A percentile compares a stretch with the other conserved stretches of the same genome.
Evolutionary conservation across 148 eudicot genomes (phyloP).

Genomic region (Dysphania ambrosioides): DNA sequence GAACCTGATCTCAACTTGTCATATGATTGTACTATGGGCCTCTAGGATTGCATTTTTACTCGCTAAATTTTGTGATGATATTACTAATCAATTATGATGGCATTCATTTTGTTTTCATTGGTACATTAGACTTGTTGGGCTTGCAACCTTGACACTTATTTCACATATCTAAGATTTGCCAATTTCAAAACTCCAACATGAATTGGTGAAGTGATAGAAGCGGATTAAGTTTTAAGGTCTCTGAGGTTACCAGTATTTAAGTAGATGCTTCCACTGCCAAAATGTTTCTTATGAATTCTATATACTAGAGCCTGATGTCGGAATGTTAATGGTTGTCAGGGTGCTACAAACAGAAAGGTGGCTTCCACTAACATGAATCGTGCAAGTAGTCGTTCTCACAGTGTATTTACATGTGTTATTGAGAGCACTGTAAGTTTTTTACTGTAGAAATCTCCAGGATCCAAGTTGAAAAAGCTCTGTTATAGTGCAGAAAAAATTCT

Average conservation of each 20-base stretch:
- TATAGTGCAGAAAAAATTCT: neutral
- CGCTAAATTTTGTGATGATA: neutral
- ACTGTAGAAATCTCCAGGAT: neutral
- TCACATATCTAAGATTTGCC: neutral
- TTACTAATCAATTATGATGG: neutral
- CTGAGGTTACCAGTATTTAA: neutral
- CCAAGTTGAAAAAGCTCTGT: neutral
- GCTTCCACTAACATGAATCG: conserved; percentile 98
- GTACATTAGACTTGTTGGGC: too few relatives aligned
- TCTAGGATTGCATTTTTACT: too few relatives aligned
- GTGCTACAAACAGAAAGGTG: conserved; percentile 92
- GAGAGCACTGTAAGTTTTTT: conserved; percentile 73
- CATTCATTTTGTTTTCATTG: too few relatives aligned
- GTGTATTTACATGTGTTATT: conserved; percentile 88
- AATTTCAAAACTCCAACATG: neutral
- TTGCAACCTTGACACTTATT: too few relatives aligned
- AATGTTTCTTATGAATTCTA: neutral
- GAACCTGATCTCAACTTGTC: neutral
- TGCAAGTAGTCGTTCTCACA: conserved; percentile 99
- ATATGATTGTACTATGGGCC: neutral
- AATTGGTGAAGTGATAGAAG: neutral
- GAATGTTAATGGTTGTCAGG: conserved; percentile 40
- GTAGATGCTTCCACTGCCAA: neutral
- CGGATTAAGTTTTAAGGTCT: neutral
- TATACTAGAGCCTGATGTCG: conserved; percentile 9